Percentiles rank a stretch among this genome's conserved stretches.
phyloP scores from a whole-genome alignment of 176 grass and related monocot genomes.

The Carex myosuroides region DNA sequence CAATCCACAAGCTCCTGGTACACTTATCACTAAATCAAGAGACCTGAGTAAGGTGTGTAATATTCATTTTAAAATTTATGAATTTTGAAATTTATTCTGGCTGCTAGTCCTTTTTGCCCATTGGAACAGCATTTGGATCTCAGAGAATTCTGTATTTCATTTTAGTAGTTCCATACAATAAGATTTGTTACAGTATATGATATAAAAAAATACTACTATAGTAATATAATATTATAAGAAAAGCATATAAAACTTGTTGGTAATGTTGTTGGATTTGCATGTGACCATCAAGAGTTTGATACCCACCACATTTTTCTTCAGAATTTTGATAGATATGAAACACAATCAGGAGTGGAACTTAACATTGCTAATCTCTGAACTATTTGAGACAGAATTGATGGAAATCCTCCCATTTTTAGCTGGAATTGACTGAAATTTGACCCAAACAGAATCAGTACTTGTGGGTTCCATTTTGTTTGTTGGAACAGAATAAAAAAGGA shows the following conservation, averaged over 20 bases:
- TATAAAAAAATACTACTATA: background rate
- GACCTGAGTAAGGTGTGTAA: slow-evolving; percentile 82
- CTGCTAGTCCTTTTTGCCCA: background rate
- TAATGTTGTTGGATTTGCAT: background rate
- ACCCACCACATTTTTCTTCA: background rate
- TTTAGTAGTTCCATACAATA: background rate
- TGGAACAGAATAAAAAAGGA: background rate
- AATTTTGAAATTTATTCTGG: background rate
- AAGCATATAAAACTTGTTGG: background rate
- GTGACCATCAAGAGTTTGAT: background rate
- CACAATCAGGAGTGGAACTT: background rate
- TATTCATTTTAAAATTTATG: background rate
- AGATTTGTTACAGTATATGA: background rate
- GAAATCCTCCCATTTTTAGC: background rate
- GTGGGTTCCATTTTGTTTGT: background rate
- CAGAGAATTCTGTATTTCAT: background rate
- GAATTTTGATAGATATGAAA: background rate
- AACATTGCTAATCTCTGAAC: too few species aligned
- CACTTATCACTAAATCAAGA: slow-evolving; percentile 84
- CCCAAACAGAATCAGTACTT: background rate
- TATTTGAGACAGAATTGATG: background rate
- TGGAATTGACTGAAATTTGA: background rate
- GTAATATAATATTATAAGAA: background rate
- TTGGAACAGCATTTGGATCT: background rate
- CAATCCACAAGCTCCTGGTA: slow-evolving; percentile 83